Base-by-base conservation (phyloP, 2,329 filamentous ascomycete genomes). In the Pseudogymnoascus sp. region DNA sequence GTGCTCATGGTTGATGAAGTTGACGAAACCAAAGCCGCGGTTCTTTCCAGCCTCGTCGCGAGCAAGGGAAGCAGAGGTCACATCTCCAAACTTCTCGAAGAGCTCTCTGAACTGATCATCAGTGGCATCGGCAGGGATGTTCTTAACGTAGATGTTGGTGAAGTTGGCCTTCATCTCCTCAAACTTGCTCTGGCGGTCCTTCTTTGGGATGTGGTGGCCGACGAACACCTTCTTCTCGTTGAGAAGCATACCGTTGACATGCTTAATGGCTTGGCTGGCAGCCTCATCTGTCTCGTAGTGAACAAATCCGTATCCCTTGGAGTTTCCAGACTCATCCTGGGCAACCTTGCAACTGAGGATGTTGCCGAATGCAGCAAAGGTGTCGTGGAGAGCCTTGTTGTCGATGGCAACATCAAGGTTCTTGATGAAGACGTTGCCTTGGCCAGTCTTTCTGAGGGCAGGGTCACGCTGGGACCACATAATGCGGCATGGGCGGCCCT, bases 141-240 rank as follows among this genome's bases (percentile, higher is more conserved):
- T 99, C 88, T 99, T 99, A 82, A 99, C 91, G 81, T 99, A 99
- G 79, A 99, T 88, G 78, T 99, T 99, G 83, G 95, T 99, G 85
- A 96, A 99, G 85, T 99, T 99, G 78, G 95, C 95, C 88, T 99
- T 99, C 93, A 99, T 99, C 85, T 99, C 95, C 83, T 99, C 95
- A 72, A 97, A 97, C 83, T 99, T 99, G 91, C 91, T 96, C 86
- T 97, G 95, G 73, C 95, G 93, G 76, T 99, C 95, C 86, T 97
- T 97, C 89, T 97, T 97, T 77, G 95, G 93, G 73, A 99, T 97
- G 81, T 99, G 95, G 80, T 97, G 93, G 68, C 95, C 95, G 71
- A 99, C 95, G 72, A 96, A 99, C 68, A 99, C 95, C 86, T 99
- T 99, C 89, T 99, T 99, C 86, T 99, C 95, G 81, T 99, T 99